A percentile compares a stretch with the other conserved stretches of the same genome.
These are phyloP conservation scores for Elsinoe perseae DNA, from an alignment of 2,329 filamentous ascomycete species.

Conservation along the genomic window DNA sequence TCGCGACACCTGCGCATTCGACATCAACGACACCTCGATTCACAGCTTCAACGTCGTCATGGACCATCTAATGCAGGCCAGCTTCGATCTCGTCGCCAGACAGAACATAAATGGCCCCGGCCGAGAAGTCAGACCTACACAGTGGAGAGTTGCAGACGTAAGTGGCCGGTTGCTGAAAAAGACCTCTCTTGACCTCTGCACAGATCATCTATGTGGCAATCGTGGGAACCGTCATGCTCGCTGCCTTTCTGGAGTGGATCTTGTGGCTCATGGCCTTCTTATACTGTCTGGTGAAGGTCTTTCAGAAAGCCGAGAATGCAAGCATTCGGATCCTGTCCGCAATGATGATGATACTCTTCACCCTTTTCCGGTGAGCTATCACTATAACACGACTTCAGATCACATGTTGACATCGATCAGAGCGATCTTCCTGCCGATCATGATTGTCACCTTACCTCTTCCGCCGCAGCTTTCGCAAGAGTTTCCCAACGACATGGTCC, in stretches of 20 bases:
- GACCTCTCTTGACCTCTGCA: neutral
- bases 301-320: constrained; percentile 80
- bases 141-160: constrained; percentile 30
- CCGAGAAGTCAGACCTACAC: neutral
- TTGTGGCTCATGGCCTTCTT: constrained; percentile 90
- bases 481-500: constrained; percentile 63
- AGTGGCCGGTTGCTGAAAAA: too few species aligned
- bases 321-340: constrained; percentile 72
- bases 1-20: neutral
- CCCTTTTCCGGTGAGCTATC: constrained; percentile 58
- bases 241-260: constrained; percentile 85
- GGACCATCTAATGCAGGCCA: neutral
- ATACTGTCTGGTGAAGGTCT: constrained; percentile 85
- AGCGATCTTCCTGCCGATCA: constrained; percentile 80
- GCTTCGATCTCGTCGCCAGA: constrained; percentile 1
- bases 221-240: constrained; percentile 71
- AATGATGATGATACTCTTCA: constrained; percentile 65
- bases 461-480: constrained; percentile 62
- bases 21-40: neutral
- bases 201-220: constrained; percentile 82
- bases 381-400: constrained; percentile 15
- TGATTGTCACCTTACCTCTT: constrained; percentile 85
- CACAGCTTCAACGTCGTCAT: neutral
- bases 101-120: constrained; percentile 14
- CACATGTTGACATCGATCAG: constrained; percentile 38